Evolutionary conservation across 495 filamentous ascomycete genomes (phyloP), one percentile per base, ranked within the genome.

Genomic region (Aspergillus avenaceus): DNA sequence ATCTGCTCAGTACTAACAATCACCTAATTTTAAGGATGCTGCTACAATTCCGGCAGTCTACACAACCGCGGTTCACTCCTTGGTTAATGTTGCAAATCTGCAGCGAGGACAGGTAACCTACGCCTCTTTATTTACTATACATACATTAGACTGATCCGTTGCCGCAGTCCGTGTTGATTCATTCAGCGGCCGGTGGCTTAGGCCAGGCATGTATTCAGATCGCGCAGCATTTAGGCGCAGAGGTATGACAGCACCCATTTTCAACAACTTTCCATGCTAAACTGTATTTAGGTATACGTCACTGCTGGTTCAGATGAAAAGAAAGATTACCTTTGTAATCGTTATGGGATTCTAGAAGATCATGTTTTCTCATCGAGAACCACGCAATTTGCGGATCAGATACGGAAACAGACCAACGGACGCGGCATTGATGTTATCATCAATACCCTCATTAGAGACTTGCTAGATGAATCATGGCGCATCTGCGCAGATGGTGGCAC

Each of bases 171-270:
- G 72, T 84, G 5, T 61, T 85, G 16, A 79, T 85, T 43, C 77
- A 83, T 51, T 70, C 67, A 3, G 82, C 75, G 12, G 65, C 76
- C 3, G 76, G 79, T 9, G 73, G 70, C 1, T 67, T 81, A 4
- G 81, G 81, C 1, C 78, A 82, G 53, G 79, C 80, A n/a, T 75
- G 79, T 23, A 79, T 83, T 50, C 56, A 53, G 14, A 28, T 85
- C 13, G n/a, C n/a, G 5, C 38, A 21, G 38, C 23, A 21, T 21
- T 4, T 41, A 12, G 38, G 38, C 16, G 38, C 38, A 13, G 38
- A 41, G 7, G 23, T 41, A 6, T n/a, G n/a, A n/a, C n/a, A n/a
- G n/a, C n/a, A n/a, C n/a, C n/a, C n/a, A n/a, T n/a, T n/a, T n/a
- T n/a, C n/a, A n/a, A n/a, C n/a, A n/a, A n/a, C n/a, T n/a, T n/a